Base-by-base conservation (phyloP, 2,329 filamentous ascomycete species). In the Nemania sp. region DNA sequence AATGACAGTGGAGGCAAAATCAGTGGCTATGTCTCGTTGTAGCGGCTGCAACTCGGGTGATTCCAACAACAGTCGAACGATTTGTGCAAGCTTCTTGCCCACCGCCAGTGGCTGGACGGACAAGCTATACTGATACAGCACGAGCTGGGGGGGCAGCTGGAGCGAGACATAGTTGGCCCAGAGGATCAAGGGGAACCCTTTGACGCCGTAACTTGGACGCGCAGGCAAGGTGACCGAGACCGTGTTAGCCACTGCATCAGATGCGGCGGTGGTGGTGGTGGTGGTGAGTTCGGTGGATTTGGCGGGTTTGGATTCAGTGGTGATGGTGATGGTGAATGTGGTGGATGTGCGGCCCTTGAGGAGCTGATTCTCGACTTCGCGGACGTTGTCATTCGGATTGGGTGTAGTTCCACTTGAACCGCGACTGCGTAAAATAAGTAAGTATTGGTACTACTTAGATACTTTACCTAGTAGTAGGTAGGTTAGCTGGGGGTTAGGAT, bases 1-100 rank as follows among this genome's bases (percentile, higher is more conserved):
- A 32, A 78, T 65, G 1, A 77, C 56, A 0, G 69, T 75, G 1
- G 72, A 69, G 57, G 62, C 70, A 64, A 76, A 77, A 55, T 76
- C 75, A 1, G 72, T 74, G 13, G 72, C 72, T 3, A 76, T 56
- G 51, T 71, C 49, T 10, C 50, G 12, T 25, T 18, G 34, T 2
- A 32, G 11, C 6, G 17, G 17, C 12, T 20, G 5, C 2, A 57
- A 40, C 2, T 40, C 21, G 7, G 52, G 52, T 2, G 49, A 48
- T n/a, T 63, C 17, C 32, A 59, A 50, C n/a, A 48, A 50, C 18
- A 62, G 35, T 12, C 37, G 45, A 49, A 63, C 50, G 10, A 64
- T 56, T 12, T 47, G 60, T 7, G 21, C 43, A n/a, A 52, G 56
- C 37, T 60, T 64, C 34, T 53, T 57, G 34, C 59, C 63, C 3